Evolutionary conservation across 257 asterid species (phyloP).

Genomic region (Fraxinus quadrangulata): DNA sequence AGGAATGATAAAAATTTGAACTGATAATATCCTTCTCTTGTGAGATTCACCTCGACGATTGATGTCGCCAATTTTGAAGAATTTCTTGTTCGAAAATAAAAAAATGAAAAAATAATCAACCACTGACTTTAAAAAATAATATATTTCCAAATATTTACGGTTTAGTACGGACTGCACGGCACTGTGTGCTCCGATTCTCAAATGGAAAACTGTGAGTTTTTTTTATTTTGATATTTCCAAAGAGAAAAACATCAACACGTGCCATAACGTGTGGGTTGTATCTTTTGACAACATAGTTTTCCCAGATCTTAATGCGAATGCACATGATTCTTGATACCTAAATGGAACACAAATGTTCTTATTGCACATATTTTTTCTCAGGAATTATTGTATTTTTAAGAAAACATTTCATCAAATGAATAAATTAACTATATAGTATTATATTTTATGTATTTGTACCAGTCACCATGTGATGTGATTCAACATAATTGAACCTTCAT

Average conservation of each 20-base stretch:
- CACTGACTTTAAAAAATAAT: no score
- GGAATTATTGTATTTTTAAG: constrained; percentile 17
- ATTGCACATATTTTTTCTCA: constrained; percentile 28
- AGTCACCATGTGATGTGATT: constrained; percentile 32
- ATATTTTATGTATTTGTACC: constrained; percentile 3
- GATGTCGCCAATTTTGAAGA: no score
- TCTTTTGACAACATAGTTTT: constrained; percentile 33
- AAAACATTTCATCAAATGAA: constrained; percentile 6
- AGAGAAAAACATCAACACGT: constrained; percentile 38
- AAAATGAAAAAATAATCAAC: no score
- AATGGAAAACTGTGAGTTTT: constrained; percentile 31
- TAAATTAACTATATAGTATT: not conserved
- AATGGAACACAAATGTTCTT: constrained; percentile 33
- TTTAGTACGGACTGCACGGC: constrained; percentile 11
- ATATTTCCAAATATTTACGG: not conserved
- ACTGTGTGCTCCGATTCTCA: constrained; percentile 21
- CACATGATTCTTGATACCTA: constrained; percentile 41
- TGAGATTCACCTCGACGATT: no score
- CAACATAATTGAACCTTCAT: constrained; percentile 26
- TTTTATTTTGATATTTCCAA: constrained; percentile 2
- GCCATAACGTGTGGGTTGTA: constrained; percentile 41
- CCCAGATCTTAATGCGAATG: constrained; percentile 38
- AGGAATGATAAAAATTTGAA: no score
- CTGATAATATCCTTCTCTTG: no score
- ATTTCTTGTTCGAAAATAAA: no score